Conservation (phyloP, 148 eudicot species). For the Arbutus unedo region DNA sequence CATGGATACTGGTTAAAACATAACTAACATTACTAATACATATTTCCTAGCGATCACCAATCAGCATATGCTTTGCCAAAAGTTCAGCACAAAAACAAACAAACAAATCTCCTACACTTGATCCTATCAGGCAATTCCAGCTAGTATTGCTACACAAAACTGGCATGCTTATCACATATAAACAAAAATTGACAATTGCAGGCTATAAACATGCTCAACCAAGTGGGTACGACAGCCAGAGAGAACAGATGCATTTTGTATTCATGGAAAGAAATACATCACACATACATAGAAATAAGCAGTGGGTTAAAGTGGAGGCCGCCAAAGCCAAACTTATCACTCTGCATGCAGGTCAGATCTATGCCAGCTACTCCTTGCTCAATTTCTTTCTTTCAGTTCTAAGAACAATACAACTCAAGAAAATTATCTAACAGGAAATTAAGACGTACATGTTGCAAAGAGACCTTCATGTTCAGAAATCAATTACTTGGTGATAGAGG, state of each 20-base stretch:
- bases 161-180: background rate
- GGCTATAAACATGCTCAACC: background rate
- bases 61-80: background rate
- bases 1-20: too few relatives aligned
- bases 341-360: background rate
- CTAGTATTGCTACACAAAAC: background rate
- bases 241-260: background rate
- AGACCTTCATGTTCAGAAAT: background rate
- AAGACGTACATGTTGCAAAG: background rate
- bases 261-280: background rate
- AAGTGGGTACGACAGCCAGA: background rate
- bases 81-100: background rate
- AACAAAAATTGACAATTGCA: background rate
- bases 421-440: background rate
- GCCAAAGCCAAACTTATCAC: background rate
- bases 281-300: background rate
- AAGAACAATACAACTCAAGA: background rate
- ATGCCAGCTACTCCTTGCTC: background rate
- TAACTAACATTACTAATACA: too few relatives aligned
- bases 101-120: background rate
- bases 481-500: background rate
- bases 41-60: too few relatives aligned
- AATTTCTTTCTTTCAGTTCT: background rate
- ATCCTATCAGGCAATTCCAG: background rate
- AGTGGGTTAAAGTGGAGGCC: background rate